Evolutionary conservation across 257 asterid species (phyloP).

Genomic region (Handroanthus guayacan): DNA sequence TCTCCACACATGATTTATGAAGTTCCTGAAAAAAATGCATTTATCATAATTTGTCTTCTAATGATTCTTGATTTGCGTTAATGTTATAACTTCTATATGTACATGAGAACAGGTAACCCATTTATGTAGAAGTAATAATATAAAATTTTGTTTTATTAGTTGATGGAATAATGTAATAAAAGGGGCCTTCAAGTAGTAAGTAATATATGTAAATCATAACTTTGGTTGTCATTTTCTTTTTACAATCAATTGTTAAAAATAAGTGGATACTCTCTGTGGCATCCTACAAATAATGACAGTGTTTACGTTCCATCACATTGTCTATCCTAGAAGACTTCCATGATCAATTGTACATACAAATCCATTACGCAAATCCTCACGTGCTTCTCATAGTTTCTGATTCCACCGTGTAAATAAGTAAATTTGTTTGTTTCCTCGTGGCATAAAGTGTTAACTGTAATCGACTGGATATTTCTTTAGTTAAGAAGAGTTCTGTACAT

Average conservation of each 20-base stretch:
- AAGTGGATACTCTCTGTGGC: neutral
- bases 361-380: neutral
- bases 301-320: neutral
- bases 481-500: neutral
- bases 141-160: neutral
- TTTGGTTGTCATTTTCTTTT: conserved; percentile 12
- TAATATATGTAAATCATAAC: conserved; percentile 1
- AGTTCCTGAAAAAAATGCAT: conserved; percentile 2
- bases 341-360: neutral
- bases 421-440: neutral
- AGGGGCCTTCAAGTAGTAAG: neutral
- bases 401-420: neutral
- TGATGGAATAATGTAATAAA: conserved; percentile 1
- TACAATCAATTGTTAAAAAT: neutral
- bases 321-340: neutral
- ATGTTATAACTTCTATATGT: neutral
- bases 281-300: neutral
- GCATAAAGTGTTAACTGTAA: neutral
- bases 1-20: conserved; percentile 5
- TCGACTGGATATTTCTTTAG: neutral
- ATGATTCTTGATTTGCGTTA: neutral
- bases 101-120: conserved; percentile 1
- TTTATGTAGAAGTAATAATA: neutral
- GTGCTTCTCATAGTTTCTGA: neutral
- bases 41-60: neutral